Conservation (phyloP, 176 grass and related monocot genomes). For the Ananas comosus region DNA sequence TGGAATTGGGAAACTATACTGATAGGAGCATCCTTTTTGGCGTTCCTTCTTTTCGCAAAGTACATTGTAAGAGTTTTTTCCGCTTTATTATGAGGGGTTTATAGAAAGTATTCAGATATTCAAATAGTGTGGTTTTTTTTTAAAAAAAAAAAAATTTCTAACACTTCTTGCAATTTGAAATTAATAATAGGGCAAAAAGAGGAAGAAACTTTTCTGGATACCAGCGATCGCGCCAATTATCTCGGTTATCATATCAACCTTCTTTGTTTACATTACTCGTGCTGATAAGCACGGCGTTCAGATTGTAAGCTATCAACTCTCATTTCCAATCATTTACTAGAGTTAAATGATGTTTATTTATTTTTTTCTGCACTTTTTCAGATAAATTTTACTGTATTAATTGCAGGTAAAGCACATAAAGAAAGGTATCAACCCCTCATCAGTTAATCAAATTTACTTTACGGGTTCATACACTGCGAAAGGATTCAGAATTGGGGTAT, state of each 20-base stretch:
- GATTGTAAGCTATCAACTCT: conserved; percentile 59
- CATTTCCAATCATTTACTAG: neutral
- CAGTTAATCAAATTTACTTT: conserved; percentile 59
- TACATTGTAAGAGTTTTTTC: conserved; percentile 49
- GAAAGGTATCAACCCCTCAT: conserved; percentile 85
- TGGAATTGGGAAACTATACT: conserved; percentile 96
- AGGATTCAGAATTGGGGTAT: conserved; percentile 76
- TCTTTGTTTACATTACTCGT: conserved; percentile 77
- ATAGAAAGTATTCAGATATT: conserved; percentile 1
- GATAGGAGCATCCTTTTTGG: conserved; percentile 55
- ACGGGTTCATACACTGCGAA: conserved; percentile 59
- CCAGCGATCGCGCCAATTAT: conserved; percentile 77
- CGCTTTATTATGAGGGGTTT: conserved; percentile 1
- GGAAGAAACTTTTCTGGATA: conserved; percentile 73
- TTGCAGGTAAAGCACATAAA: conserved; percentile 66
- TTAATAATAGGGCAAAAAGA: conserved; percentile 76
- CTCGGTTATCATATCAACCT: conserved; percentile 74
- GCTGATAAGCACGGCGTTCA: conserved; percentile 89
- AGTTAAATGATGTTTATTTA: too few species aligned
- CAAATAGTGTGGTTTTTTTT: neutral
- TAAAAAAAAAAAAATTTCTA: neutral
- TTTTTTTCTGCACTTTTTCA: too few species aligned
- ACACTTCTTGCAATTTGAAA: conserved; percentile 9
- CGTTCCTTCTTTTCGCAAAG: conserved; percentile 65
- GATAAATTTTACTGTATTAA: conserved; percentile 1